Base-by-base conservation (phyloP, 2,329 filamentous ascomycete species). In the Alternaria brassicicola region DNA sequence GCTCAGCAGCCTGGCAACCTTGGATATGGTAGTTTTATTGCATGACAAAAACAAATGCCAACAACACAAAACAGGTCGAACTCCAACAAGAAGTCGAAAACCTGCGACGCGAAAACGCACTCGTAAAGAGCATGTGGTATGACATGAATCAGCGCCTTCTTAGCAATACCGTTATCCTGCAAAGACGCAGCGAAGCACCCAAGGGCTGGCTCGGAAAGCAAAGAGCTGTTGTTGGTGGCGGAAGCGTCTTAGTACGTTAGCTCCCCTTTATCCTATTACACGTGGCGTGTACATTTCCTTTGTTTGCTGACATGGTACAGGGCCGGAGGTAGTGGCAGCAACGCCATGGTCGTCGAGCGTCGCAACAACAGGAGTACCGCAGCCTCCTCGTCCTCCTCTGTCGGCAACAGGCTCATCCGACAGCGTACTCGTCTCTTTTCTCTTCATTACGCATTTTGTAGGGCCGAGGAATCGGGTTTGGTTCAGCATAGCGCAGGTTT, bases 171-270 rank as follows among this genome's bases (percentile, higher is more conserved):
- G 89, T 94, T 39, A 87, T 91, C 53, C 79, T 96, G 62, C 89
- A 93, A 72, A 82, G 92, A 65, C 84, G 90, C 66, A 86, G 87
- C 67, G 90, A 94, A 68, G 85, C 85, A 66, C 89, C 91, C 13
- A 89, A 87, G 78, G 93, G 90, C 78, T 96, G 91, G 90, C 79
- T 96, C 68, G 91, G 91, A 71, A 93, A 91, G 81, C 91, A 95
- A 83, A 85, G 91, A 73, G 72, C 66, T n/a, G 68, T 78, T 50
- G 79, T 81, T n/a, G 73, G 72, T 7, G 72, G 68, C 38, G 61
- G 62, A 38, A 62, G 62, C 36, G 64, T 61, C 47, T 50, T 65
- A 59, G 69, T 69, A 66, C 46, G 69, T 49, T 47, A 55, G 56
- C 49, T 55, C 35, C n/a, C 56, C 52, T 53, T 25, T 31, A 36